Percentiles rank a stretch among this genome's conserved stretches.
Evolutionary conservation across 176 grass and related monocot genomes (phyloP).

Genomic region (Miscanthus lutarioriparius): DNA sequence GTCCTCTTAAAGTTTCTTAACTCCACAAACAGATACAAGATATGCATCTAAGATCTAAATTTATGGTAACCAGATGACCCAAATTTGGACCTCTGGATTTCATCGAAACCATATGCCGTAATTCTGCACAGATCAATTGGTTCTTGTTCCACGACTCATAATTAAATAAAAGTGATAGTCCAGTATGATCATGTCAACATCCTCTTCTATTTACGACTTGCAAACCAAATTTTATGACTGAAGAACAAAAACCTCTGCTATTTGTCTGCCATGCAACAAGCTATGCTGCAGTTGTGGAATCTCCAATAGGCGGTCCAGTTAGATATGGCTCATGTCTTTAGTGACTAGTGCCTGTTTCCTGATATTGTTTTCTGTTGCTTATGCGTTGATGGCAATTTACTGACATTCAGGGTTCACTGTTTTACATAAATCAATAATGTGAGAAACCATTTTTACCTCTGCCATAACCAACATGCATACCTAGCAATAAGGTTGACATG

Average conservation of each 20-base stretch:
- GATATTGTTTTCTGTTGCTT: background rate
- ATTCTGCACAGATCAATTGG: background rate
- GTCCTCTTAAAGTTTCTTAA: conserved; percentile 14
- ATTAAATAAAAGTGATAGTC: conserved; percentile 23
- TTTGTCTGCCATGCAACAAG: background rate
- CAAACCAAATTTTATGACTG: background rate
- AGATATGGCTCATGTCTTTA: background rate
- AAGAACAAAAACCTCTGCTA: background rate
- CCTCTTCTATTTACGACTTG: background rate
- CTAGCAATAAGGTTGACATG: background rate
- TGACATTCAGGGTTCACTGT: background rate
- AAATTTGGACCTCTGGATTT: conserved; percentile 7
- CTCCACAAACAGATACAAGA: background rate
- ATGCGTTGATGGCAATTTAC: background rate
- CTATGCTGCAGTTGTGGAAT: conserved; percentile 39
- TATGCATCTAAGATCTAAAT: background rate
- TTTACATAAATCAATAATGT: background rate
- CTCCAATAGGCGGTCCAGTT: background rate
- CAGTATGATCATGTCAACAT: background rate
- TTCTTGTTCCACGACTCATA: conserved; percentile 17
- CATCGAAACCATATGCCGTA: conserved; percentile 12
- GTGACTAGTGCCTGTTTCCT: background rate
- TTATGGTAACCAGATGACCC: conserved; percentile 23
- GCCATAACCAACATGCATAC: background rate
- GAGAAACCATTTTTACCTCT: background rate